Percentiles rank a stretch among this genome's conserved stretches.
Conservation (phyloP, 1,284 basidiomycete species). For the Caloboletus inedulis region DNA sequence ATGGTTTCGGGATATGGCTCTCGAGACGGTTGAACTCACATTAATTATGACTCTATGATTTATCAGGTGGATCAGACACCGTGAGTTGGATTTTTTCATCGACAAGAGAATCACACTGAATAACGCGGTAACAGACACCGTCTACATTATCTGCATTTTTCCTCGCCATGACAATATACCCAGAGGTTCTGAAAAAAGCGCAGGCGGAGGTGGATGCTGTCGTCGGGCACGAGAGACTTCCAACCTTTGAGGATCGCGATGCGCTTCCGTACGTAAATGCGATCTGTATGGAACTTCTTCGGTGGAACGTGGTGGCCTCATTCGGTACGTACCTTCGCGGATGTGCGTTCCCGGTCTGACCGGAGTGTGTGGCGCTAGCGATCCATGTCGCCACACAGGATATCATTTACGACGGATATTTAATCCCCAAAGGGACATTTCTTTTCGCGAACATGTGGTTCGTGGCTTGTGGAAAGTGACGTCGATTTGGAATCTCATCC, state of each 20-base stretch:
- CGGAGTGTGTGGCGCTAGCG: conserved; percentile 34
- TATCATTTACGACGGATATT: conserved; percentile 33
- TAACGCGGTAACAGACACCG: conserved; percentile 28
- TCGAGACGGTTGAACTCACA: background rate
- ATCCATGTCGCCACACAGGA: conserved; percentile 36
- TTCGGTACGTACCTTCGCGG: conserved; percentile 6
- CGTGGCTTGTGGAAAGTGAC: background rate
- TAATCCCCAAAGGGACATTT: conserved; percentile 38
- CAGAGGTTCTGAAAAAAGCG: conserved; percentile 11
- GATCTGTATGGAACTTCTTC: conserved; percentile 15
- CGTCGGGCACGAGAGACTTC: conserved; percentile 15
- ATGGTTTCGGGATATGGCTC: background rate
- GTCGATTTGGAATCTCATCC: background rate
- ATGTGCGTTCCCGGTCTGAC: background rate
- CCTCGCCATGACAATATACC: conserved; percentile 18
- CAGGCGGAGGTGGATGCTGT: conserved; percentile 19
- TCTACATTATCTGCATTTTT: conserved; percentile 33
- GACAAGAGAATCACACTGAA: conserved; percentile 14
- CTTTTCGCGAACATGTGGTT: conserved; percentile 24
- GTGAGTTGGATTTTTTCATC: background rate
- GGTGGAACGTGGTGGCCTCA: conserved; percentile 18
- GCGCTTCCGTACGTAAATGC: conserved; percentile 19
- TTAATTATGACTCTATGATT: background rate
- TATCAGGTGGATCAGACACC: conserved; percentile 23
- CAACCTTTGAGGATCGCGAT: conserved; percentile 12